Base-by-base conservation (phyloP, 768 basidiomycete species). In the Pisolithus microcarpus region DNA sequence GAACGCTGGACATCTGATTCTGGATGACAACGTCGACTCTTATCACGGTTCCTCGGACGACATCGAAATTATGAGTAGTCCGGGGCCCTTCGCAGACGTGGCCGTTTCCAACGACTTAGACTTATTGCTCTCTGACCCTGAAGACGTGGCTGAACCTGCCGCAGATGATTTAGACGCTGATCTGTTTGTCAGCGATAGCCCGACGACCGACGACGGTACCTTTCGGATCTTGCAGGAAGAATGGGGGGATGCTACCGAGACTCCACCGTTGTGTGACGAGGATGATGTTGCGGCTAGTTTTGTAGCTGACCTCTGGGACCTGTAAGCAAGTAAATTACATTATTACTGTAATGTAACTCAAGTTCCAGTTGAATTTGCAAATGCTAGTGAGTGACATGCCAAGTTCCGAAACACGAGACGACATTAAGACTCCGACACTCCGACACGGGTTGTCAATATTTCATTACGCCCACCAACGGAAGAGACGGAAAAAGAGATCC, bases 391-490 rank as follows among this genome's bases (percentile, higher is more conserved):
- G 38, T 46, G 45, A 47, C 45, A 50, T 59, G 31, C 37, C 40
- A 13, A 34, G 39, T 13, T 50, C 40, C 52, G 52, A 51, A 50
- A 49, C 50, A 37, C 43, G 43, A 34, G 24, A 16, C 37, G 36
- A 30, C 36, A 26, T 65, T 63, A 0, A 60, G 40, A 57, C 57
- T 59, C 65, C 63, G 65, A 21, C 43, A 46, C 64, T 65, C 65
- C 66, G 64, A 61, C 26, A 26, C 34, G 42, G 46, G 47, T 57
- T 38, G 47, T 45, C 7, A 48, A 36, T 44, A 24, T 50, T 24
- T 54, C 57, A 66, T 59, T 54, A 49, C 58, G 34, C 39, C 54
- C 45, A 49, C 52, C 52, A 52, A 49, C 34, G 51, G 24, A 38
- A 61, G 46, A 46, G 37, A 16, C 34, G 7, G 5, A 37, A 26